Conservation (phyloP, 768 basidiomycete species). For the Tylopilus plumbeoviolaceoides region DNA sequence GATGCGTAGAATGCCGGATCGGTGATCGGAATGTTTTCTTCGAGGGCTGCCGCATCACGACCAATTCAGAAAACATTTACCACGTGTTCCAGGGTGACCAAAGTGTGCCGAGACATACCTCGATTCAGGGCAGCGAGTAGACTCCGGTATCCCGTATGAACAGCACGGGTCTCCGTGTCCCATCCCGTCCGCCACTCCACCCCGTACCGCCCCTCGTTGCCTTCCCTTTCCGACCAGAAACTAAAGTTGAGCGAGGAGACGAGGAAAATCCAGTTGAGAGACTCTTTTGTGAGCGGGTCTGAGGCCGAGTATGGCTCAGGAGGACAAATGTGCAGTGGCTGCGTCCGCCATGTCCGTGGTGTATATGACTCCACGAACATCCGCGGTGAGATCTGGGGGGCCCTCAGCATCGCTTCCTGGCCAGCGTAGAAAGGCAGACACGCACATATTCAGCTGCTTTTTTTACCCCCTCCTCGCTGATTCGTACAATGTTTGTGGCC, state of each 20-base stretch:
- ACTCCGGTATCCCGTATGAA: conserved; percentile 86
- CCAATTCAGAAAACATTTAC: background rate
- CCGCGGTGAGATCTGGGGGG: conserved; percentile 48
- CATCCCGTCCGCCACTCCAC: conserved; percentile 76
- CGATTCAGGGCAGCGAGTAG: conserved; percentile 79
- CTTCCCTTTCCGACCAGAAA: conserved; percentile 80
- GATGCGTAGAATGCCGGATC: conserved; percentile 77
- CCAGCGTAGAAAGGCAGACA: conserved; percentile 4
- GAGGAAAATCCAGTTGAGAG: conserved; percentile 84
- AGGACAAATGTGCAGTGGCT: conserved; percentile 66
- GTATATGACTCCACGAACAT: conserved; percentile 64
- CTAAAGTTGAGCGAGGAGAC: conserved; percentile 84
- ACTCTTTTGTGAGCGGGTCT: conserved; percentile 51
- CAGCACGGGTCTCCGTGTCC: conserved; percentile 43
- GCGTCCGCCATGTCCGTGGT: conserved; percentile 75
- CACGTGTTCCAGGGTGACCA: background rate
- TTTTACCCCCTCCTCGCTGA: conserved; percentile 58
- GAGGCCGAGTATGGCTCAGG: conserved; percentile 54
- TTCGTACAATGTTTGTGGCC: conserved; percentile 56
- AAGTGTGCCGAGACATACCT: conserved; percentile 41
- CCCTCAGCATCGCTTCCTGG: conserved; percentile 6
- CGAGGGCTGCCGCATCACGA: conserved; percentile 55
- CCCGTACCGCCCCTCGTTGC: conserved; percentile 58
- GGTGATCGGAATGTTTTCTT: conserved; percentile 72
- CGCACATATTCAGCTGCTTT: conserved; percentile 63